These are phyloP conservation scores for Trametes gibbosa DNA, from an alignment of 768 basidiomycete genomes.

Conservation along the genomic window DNA sequence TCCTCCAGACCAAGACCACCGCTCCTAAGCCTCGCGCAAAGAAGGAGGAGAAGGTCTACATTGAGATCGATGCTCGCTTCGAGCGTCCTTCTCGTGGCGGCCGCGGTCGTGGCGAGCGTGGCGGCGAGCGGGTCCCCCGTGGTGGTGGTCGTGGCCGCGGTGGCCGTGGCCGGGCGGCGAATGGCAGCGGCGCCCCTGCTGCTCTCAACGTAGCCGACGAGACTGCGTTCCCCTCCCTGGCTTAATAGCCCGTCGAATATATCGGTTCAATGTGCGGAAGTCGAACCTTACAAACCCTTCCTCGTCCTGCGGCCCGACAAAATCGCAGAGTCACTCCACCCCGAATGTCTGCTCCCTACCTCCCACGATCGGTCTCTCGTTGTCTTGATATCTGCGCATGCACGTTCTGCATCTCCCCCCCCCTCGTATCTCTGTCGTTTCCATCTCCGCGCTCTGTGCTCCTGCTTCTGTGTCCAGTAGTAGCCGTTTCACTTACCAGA, in stretches of 20 bases:
- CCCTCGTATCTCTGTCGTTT: conserved; percentile 9
- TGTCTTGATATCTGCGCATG: conserved; percentile 18
- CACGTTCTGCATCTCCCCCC: conserved; percentile 12
- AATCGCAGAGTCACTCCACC: conserved; percentile 13
- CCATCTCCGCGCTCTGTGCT: conserved; percentile 10
- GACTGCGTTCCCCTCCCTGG: conserved; percentile 86
- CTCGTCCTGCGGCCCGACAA: conserved; percentile 6
- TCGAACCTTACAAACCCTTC: conserved; percentile 12
- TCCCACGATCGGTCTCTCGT: conserved; percentile 1
- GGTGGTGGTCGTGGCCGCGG: conserved; percentile 37
- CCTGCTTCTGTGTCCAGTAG: conserved; percentile 16
- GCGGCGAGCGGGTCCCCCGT: conserved; percentile 40
- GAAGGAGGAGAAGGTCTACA: conserved; percentile 88
- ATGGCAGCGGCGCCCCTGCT: conserved; percentile 37
- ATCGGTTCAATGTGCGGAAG: conserved; percentile 3
- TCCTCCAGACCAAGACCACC: conserved; percentile 51
- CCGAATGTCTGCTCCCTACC: conserved; percentile 14
- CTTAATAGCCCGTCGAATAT: conserved; percentile 33
- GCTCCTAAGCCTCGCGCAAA: conserved; percentile 65
- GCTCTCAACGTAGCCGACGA: conserved; percentile 77
- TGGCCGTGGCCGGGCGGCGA: conserved; percentile 42
- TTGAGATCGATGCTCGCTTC: conserved; percentile 91
- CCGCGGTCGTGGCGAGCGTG: conserved; percentile 43
- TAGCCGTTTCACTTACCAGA: conserved; percentile 15
- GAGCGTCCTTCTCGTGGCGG: conserved; percentile 75